These are phyloP conservation scores for Picea engelmannii DNA, from an alignment of 83 land plant genomes.

Conservation along the genomic window DNA sequence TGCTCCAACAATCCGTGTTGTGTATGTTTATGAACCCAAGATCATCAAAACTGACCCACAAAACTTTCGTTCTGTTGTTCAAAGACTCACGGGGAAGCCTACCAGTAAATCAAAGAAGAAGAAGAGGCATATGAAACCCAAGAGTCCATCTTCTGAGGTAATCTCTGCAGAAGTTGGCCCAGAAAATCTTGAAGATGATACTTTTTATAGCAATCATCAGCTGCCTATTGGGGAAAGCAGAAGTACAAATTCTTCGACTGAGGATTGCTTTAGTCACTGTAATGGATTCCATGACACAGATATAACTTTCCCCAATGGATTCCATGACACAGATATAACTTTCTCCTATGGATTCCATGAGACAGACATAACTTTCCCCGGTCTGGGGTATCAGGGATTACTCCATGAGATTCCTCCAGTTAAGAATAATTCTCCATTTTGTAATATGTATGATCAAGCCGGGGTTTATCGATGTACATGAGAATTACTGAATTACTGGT, in stretches of 20 bases:
- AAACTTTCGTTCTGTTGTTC: constrained; percentile 39
- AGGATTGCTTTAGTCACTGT: too few relatives aligned
- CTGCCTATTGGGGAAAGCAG: too few relatives aligned
- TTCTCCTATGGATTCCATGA: not conserved
- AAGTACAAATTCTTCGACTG: too few relatives aligned
- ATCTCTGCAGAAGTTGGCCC: too few relatives aligned
- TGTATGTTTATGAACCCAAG: constrained; percentile 36
- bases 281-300: too few relatives aligned
- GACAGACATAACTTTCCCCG: not conserved
- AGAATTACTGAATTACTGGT: too few relatives aligned
- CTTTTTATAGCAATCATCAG: too few relatives aligned
- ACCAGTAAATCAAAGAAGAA: not conserved
- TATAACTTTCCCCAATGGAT: too few relatives aligned
- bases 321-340: too few relatives aligned
- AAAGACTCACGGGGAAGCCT: constrained; percentile 40
- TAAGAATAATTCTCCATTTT: constrained; percentile 5
- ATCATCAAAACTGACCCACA: constrained; percentile 37
- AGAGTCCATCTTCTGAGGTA: too few relatives aligned
- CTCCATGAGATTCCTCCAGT: not conserved
- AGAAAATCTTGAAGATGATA: too few relatives aligned
- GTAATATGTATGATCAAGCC: not conserved
- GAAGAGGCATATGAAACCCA: too few relatives aligned
- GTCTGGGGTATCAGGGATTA: not conserved
- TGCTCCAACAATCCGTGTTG: not conserved
- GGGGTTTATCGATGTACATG: not conserved